A percentile compares a stretch with the other conserved stretches of the same genome.
These are phyloP conservation scores for Candida mattraensis DNA, from an alignment of 805 yeast species.

Conservation along the genomic window DNA sequence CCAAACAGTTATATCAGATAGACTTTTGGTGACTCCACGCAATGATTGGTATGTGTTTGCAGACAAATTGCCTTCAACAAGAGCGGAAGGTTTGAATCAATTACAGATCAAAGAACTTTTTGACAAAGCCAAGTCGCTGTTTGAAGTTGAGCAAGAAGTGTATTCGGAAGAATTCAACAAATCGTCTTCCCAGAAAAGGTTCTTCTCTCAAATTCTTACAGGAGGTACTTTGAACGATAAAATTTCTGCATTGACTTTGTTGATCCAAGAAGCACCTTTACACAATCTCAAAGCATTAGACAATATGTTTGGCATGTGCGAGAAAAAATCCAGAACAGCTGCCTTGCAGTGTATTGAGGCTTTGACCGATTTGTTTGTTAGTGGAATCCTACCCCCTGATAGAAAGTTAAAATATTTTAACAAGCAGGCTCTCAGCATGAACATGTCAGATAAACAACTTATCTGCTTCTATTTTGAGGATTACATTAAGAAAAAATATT, in stretches of 20 bases:
- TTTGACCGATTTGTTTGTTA: constrained; percentile 80
- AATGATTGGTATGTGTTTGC: constrained; percentile 77
- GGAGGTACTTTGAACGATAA: constrained; percentile 95
- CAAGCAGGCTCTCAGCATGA: constrained; percentile 58
- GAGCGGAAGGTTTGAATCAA: constrained; percentile 42
- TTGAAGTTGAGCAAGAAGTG: constrained; percentile 67
- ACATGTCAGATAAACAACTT: constrained; percentile 53
- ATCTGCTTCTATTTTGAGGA: constrained; percentile 87
- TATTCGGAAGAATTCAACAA: constrained; percentile 75
- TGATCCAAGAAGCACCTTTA: constrained; percentile 92
- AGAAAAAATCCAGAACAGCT: constrained; percentile 90
- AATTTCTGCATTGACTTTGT: constrained; percentile 87
- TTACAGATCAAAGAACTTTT: constrained; percentile 60
- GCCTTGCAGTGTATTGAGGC: constrained; percentile 90
- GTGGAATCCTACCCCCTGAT: constrained; percentile 84
- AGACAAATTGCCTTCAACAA: constrained; percentile 29
- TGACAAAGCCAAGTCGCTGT: constrained; percentile 62
- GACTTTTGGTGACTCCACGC: constrained; percentile 58
- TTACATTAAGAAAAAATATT: constrained; percentile 73
- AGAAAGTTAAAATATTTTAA: constrained; percentile 79
- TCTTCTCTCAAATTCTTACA: constrained; percentile 81
- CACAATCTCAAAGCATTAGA: constrained; percentile 86
- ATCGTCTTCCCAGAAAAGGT: constrained; percentile 79
- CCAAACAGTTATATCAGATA: constrained; percentile 54
- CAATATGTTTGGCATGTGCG: constrained; percentile 72